A percentile compares a stretch with the other conserved stretches of the same genome.
Conservation (phyloP, 2,329 filamentous ascomycete species). For the Cytospora piceicola region DNA sequence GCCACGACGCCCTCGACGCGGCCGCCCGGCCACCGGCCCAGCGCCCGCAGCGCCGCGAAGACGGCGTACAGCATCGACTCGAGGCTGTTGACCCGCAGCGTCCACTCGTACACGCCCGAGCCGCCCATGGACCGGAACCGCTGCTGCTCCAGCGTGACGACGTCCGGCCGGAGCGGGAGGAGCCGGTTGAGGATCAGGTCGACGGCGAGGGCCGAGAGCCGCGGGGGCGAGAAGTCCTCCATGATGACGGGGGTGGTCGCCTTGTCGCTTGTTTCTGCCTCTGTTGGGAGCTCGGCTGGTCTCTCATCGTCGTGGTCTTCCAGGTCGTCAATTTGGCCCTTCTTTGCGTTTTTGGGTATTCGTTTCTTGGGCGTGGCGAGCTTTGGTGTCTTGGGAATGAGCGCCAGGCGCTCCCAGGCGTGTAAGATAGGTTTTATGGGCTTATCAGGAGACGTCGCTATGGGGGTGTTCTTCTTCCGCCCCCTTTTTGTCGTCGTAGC, state of each 20-base stretch:
- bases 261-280: constrained; percentile 3
- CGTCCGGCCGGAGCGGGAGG: constrained; percentile 60
- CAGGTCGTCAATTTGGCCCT: not conserved
- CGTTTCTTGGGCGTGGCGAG: constrained; percentile 20
- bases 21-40: constrained; percentile 47
- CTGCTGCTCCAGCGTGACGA: constrained; percentile 70
- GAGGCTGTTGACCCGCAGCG: constrained; percentile 77
- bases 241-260: constrained; percentile 19
- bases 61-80: constrained; percentile 81
- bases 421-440: constrained; percentile 28
- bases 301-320: not conserved
- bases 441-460: constrained; percentile 37
- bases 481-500: not conserved
- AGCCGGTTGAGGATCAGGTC: constrained; percentile 43
- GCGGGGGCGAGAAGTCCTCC: constrained; percentile 41
- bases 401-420: constrained; percentile 35
- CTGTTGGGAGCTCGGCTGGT: not conserved
- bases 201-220: constrained; percentile 42
- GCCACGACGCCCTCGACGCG: constrained; percentile 50
- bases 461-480: not conserved
- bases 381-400: constrained; percentile 27
- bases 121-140: constrained; percentile 66
- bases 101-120: constrained; percentile 77
- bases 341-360: constrained; percentile 9
- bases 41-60: constrained; percentile 58